phyloP scores from a whole-genome alignment of 2,329 filamentous ascomycete species.

The Daldinia sp. region DNA sequence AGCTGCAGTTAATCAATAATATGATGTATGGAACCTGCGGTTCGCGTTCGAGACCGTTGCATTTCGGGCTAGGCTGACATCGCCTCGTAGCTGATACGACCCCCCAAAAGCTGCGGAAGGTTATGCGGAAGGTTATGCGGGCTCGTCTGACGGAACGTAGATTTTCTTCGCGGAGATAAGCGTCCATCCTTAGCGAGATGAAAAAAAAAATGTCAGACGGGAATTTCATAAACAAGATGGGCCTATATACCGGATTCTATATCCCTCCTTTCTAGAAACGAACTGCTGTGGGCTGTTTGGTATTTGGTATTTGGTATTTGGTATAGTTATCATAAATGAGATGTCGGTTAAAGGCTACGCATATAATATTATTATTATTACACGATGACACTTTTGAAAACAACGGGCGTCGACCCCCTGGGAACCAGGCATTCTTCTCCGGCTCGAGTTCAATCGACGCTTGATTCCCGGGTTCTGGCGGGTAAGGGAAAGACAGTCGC shows the following conservation, averaged over 20 bases:
- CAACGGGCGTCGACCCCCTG: background rate
- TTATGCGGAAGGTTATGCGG: background rate
- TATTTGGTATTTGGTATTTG: background rate
- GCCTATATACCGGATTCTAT: constrained; percentile 10
- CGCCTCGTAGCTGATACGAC: constrained; percentile 10
- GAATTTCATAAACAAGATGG: background rate
- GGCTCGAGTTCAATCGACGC: background rate
- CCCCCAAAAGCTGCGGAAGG: background rate
- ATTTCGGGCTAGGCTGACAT: constrained; percentile 7
- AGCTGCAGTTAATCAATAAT: constrained; percentile 6
- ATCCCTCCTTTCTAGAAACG: background rate
- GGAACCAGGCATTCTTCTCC: background rate
- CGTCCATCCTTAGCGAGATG: background rate
- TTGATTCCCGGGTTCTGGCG: background rate
- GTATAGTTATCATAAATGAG: too few species aligned
- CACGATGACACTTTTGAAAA: constrained; percentile 20
- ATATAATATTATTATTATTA: background rate
- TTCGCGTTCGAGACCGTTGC: constrained; percentile 5
- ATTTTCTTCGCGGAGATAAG: constrained; percentile 5
- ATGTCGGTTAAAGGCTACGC: too few species aligned
- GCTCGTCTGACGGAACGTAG: background rate
- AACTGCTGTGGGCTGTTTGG: background rate
- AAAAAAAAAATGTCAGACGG: background rate
- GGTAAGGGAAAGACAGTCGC: constrained; percentile 18
- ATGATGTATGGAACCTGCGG: background rate